Base-by-base conservation (phyloP, 2,329 filamentous ascomycete species). In the Aspergillus sclerotialis region DNA sequence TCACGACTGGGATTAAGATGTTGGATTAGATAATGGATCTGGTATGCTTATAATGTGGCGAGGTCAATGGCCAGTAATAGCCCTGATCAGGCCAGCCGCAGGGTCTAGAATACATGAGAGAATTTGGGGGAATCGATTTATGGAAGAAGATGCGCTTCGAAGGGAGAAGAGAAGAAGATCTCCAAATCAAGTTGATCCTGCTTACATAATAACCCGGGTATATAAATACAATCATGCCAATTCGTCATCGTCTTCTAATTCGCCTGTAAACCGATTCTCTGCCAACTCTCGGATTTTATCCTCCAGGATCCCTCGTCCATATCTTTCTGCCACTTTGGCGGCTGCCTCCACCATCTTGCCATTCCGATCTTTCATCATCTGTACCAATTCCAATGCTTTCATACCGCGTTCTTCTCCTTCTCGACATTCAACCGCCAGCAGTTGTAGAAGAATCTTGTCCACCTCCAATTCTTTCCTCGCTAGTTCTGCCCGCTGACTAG, bases 341-440 rank as follows among this genome's bases (percentile, higher is more conserved):
- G 92, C 92, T 4, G 90, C 84, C 58, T 95, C 88, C 38, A 94
- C 63, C 85, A 95, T 95, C 58, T 84, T 82, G 12, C 90, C 90
- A 40, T 78, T 84, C 29, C 78, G 72, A 64, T 96, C 89, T 28
- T 75, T 76, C 80, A 98, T 84, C 52, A 98, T 69, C 42, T 76
- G 72, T 18, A 94, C 92, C 51, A 96, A 75, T 64, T 98, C 93
- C 23, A 98, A 68, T 1, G 90, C 90, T 47, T 90, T 87, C 87
- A 95, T 95, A 5, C 89, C 90, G 18, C 84, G 74, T 43, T 96
- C 89, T 60, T 98, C 92, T 28, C 88, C 87, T 46, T 92, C 86
- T 39, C 88, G 79, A 58, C 92, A 98, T 67, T 96, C 92, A 5
- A 82, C 69, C 2, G 86, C 89, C 53, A 98, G 70, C 57, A 96